These are phyloP conservation scores for Choiromyces venosus DNA, from an alignment of 495 filamentous ascomycete species.

Conservation along the genomic window DNA sequence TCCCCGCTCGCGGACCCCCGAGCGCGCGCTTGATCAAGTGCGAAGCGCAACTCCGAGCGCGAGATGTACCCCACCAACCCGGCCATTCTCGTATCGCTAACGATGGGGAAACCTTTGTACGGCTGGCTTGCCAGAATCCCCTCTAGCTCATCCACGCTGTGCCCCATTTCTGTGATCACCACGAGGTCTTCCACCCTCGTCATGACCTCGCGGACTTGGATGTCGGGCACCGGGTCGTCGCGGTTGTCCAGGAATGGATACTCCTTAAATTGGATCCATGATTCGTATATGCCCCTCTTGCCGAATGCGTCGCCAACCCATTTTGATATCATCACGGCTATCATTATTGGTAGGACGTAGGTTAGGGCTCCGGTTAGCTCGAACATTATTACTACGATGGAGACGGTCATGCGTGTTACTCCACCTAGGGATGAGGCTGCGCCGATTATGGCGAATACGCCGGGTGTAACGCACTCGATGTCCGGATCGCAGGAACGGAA, in stretches of 20 bases:
- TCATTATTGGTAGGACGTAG: constrained; percentile 98
- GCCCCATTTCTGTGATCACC: constrained; percentile 75
- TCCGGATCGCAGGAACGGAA: constrained; percentile 83
- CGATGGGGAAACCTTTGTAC: constrained; percentile 89
- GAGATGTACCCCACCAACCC: constrained; percentile 86
- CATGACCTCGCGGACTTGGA: constrained; percentile 80
- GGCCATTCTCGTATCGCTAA: constrained; percentile 66
- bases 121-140: constrained; percentile 64
- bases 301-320: constrained; percentile 98
- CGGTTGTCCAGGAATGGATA: constrained; percentile 95
- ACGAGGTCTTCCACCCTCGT: constrained; percentile 85
- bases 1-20: constrained; percentile 58
- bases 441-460: constrained; percentile 93
- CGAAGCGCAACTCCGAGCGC: constrained; percentile 81
- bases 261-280: constrained; percentile 92
- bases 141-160: constrained; percentile 72
- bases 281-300: constrained; percentile 91
- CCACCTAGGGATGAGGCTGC: constrained; percentile 94
- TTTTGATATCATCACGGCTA: constrained; percentile 97
- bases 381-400: constrained; percentile 99
- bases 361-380: constrained; percentile 93
- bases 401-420: constrained; percentile 93
- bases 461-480: constrained; percentile 84
- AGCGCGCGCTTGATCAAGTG: constrained; percentile 53
- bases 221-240: constrained; percentile 79